phyloP scores from a whole-genome alignment of 352 stramenopile genomes.

The Phytophthora kernoviae region DNA sequence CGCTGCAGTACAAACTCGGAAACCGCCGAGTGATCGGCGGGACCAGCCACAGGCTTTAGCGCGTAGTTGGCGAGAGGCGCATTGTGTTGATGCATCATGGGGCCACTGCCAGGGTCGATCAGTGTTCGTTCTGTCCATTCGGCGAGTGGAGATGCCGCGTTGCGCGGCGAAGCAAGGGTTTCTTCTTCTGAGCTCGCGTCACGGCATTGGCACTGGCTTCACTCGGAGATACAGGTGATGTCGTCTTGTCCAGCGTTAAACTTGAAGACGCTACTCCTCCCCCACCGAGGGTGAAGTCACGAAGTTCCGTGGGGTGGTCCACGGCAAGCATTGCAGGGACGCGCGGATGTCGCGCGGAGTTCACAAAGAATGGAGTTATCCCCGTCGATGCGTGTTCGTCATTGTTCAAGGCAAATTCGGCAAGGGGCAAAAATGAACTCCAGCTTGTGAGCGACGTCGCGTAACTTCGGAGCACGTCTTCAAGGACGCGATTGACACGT shows the following conservation, averaged over 20 bases:
- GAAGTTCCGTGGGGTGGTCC: not conserved
- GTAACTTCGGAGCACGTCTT: constrained; percentile 22
- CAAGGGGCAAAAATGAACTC: constrained; percentile 17
- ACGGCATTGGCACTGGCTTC: not conserved
- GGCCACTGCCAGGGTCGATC: not conserved
- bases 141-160: constrained; percentile 17
- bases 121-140: not conserved
- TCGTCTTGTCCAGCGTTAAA: not conserved
- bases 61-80: not conserved
- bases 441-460: constrained; percentile 10
- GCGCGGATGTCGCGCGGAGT: constrained; percentile 4
- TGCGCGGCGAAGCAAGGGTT: not conserved
- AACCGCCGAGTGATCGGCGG: not conserved
- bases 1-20: not conserved
- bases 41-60: not conserved
- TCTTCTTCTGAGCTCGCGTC: not conserved
- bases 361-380: constrained; percentile 6
- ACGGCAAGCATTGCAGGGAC: constrained; percentile 9
- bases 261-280: not conserved
- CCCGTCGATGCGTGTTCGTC: constrained; percentile 2
- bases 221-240: not conserved
- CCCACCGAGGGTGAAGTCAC: constrained; percentile 4
- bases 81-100: not conserved
- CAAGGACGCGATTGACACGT: constrained; percentile 30
- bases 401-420: constrained; percentile 30